These are phyloP conservation scores for Magnaporthiopsis rhizophila DNA, from an alignment of 2,329 filamentous ascomycete species.

Conservation along the genomic window DNA sequence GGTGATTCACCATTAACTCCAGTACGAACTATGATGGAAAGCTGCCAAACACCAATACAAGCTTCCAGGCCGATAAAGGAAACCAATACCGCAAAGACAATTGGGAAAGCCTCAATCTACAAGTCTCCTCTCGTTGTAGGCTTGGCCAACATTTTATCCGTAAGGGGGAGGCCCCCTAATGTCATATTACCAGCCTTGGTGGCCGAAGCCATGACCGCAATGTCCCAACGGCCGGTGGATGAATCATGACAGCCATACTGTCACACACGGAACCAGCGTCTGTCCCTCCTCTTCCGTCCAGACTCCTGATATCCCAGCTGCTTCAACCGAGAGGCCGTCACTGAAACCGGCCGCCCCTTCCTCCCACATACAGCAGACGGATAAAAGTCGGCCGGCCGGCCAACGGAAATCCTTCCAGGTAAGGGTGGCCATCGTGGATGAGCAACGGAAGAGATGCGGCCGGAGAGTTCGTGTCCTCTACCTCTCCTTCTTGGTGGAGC, in stretches of 20 bases:
- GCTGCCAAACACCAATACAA: neutral
- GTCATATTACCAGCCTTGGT: too few relatives aligned
- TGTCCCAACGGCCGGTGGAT: too few relatives aligned
- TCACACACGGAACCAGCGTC: too few relatives aligned
- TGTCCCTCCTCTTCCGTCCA: too few relatives aligned
- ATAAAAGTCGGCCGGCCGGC: neutral
- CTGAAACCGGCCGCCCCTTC: neutral
- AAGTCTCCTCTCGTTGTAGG: neutral
- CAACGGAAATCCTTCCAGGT: neutral
- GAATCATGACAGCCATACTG: too few relatives aligned
- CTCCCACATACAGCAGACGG: neutral
- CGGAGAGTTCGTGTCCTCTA: neutral
- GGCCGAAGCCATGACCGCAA: neutral
- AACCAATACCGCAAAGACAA: neutral
- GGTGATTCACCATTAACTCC: neutral
- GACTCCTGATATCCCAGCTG: too few relatives aligned
- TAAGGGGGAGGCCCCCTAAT: neutral
- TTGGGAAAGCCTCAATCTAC: neutral
- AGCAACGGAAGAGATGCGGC: too few relatives aligned
- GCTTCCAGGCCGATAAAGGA: neutral
- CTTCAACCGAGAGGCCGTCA: neutral
- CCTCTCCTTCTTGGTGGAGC: slow-evolving; percentile 45
- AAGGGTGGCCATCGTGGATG: neutral
- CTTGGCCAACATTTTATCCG: neutral
- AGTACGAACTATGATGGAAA: neutral